Base-by-base conservation (phyloP, 164 flowering plant genomes). In the Stephania yunnanensis region DNA sequence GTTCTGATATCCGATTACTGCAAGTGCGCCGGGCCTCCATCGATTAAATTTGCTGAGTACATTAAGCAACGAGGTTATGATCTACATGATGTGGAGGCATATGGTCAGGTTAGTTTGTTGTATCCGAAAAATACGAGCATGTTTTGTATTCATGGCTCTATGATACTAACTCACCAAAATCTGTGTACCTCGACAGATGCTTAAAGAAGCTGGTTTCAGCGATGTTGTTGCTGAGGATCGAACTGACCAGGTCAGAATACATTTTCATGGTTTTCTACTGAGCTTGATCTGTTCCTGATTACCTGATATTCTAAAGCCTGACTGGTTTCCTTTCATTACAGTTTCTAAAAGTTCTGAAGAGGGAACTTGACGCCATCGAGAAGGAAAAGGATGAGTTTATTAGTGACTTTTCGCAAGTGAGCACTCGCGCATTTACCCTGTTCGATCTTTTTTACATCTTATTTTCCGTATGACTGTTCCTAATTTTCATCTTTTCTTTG, bases 1-100 rank as follows among this genome's bases (percentile, higher is more conserved):
- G 90, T 95, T 83, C 92, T 95, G n/a, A 92, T 95, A 19, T 91
- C 89, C 77, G 99, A 95, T 79, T 95, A 95, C 81, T 95, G 98
- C 88, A 93, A 76, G 75, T 87, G 86, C 20, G 78, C 87, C 75
- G 93, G 89, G 78, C 76, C 90, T 55, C 91, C 93, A 65, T 90
- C 98, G n/a, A 30, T 69, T 42, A 93, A 90, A 48, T 95, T 95
- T 82, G 77, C 83, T 0, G 89, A 77, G 71, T 95, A 93, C 73
- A 93, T 95, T 69, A 87, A 86, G 79, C 93, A 93, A 78, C 87
- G 99, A 84, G 99, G 99, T 65, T 95, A 93, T 83, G 98, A 93
- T 85, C 89, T 95, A 46, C 99, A 96, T 77, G 94, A 89, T 67
- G 91, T 96, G 1, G 70, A 89, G 77, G 89, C 90, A 20, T 96